These are phyloP conservation scores for Spergularia azorica DNA, from an alignment of 179 eudicot species.

Conservation along the genomic window DNA sequence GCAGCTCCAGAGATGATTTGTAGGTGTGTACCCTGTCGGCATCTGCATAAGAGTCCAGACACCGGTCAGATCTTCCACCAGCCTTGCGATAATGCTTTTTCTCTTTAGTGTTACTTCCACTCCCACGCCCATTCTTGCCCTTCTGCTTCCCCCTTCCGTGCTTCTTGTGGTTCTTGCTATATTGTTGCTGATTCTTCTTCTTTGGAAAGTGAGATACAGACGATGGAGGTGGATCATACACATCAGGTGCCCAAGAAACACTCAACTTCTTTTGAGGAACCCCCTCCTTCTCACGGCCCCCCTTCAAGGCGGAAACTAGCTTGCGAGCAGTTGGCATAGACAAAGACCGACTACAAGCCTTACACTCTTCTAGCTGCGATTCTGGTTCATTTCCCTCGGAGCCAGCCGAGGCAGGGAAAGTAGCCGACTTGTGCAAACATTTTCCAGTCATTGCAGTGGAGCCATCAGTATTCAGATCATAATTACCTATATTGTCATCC, in stretches of 20 bases:
- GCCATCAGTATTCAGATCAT: constrained; percentile 14
- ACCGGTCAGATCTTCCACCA: constrained; percentile 34
- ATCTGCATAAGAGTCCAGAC: constrained; percentile 31
- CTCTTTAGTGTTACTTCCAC: constrained; percentile 44
- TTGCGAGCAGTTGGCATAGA: constrained; percentile 40
- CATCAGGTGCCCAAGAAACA: constrained; percentile 97
- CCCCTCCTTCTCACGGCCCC: constrained; percentile 80
- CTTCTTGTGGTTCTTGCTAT: constrained; percentile 47
- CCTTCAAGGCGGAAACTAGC: constrained; percentile 84
- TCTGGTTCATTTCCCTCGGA: constrained; percentile 13
- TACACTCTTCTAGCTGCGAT: constrained; percentile 16
- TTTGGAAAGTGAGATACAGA: constrained; percentile 56
- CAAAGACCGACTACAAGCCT: constrained; percentile 14
- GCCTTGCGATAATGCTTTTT: constrained; percentile 60
- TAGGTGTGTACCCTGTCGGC: constrained; percentile 19
- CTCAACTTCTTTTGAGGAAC: constrained; percentile 46
- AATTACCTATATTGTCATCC: constrained; percentile 29
- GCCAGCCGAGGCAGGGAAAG: constrained; percentile 37
- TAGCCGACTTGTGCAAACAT: constrained; percentile 46
- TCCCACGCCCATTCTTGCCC: constrained; percentile 43
- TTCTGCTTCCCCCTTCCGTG: constrained; percentile 63
- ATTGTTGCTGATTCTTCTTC: constrained; percentile 46
- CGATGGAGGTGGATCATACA: constrained; percentile 80
- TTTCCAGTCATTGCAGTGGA: constrained; percentile 29
- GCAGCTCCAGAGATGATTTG: constrained; percentile 27